These are phyloP conservation scores for Cryphonectria carpinicola DNA, from an alignment of 2,329 filamentous ascomycete genomes.

Conservation along the genomic window DNA sequence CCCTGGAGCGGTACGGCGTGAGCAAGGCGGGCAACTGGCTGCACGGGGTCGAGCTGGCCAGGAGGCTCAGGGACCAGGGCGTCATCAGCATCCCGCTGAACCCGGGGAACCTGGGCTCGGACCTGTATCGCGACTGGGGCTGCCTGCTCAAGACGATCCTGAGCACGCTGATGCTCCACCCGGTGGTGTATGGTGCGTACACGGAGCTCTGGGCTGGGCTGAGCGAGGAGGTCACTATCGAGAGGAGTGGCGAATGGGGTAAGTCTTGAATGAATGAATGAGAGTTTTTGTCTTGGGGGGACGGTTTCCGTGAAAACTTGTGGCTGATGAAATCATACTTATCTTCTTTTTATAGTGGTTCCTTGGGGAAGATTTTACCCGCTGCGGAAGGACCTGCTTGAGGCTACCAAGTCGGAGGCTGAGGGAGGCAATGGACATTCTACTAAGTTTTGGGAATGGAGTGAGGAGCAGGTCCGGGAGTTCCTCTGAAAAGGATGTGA, in stretches of 20 bases:
- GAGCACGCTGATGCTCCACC: neutral
- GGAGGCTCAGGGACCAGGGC: conserved; percentile 30
- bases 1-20: conserved; percentile 30
- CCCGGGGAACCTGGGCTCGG: conserved; percentile 17
- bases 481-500: conserved; percentile 9
- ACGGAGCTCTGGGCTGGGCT: conserved; percentile 35
- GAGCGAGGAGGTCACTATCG: conserved; percentile 1
- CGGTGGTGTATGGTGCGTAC: conserved; percentile 40
- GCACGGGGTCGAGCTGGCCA: conserved; percentile 33
- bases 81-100: conserved; percentile 32
- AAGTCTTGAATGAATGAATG: neutral
- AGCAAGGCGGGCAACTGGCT: conserved; percentile 35
- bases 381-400: neutral
- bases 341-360: neutral
- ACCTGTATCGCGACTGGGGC: conserved; percentile 10
- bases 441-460: conserved; percentile 47
- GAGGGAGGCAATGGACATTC: conserved; percentile 44
- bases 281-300: neutral
- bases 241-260: conserved; percentile 7
- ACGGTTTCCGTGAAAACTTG: neutral
- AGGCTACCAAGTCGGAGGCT: conserved; percentile 36
- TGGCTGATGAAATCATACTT: neutral
- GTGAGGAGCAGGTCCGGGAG: conserved; percentile 41
- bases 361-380: conserved; percentile 10
- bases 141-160: neutral